Conservation (phyloP, 805 yeast species). For the Lipomyces oligophaga region DNA sequence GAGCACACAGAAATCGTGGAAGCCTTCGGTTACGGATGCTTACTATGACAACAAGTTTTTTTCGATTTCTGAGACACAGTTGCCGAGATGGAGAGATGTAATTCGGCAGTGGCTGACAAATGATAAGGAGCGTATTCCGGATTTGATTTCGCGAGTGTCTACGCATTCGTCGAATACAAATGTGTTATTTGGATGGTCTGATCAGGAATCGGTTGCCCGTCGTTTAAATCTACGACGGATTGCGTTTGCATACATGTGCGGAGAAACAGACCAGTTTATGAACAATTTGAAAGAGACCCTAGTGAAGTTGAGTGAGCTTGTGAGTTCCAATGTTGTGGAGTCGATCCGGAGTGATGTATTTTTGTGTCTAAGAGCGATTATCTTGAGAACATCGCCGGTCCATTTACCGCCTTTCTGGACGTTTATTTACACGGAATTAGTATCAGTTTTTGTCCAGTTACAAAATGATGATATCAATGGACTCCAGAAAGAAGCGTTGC, state of each 20-base stretch:
- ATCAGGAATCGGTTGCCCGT: slow-evolving; percentile 57
- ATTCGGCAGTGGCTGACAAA: slow-evolving; percentile 59
- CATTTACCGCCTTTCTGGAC: slow-evolving; percentile 72
- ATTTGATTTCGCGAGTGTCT: slow-evolving; percentile 45
- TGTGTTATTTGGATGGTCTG: slow-evolving; percentile 70
- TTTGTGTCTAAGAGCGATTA: slow-evolving; percentile 58
- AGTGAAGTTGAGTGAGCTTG: slow-evolving; percentile 44
- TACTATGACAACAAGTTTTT: slow-evolving; percentile 62
- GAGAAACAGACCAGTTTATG: slow-evolving; percentile 55
- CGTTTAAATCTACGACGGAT: slow-evolving; percentile 56
- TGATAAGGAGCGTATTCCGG: slow-evolving; percentile 59
- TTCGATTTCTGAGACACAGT: slow-evolving; percentile 34
- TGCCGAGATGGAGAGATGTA: slow-evolving; percentile 51
- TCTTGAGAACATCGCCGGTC: slow-evolving; percentile 57
- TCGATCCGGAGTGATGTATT: slow-evolving; percentile 45
- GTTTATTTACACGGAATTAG: slow-evolving; percentile 57
- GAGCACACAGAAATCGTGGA: slow-evolving; percentile 56
- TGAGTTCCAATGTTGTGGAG: slow-evolving; percentile 37
- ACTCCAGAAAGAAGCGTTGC: slow-evolving; percentile 38
- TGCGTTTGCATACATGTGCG: slow-evolving; percentile 58
- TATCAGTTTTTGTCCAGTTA: slow-evolving; percentile 45
- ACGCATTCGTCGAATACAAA: slow-evolving; percentile 51
- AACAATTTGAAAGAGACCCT: slow-evolving; percentile 49
- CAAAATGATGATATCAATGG: slow-evolving; percentile 34
- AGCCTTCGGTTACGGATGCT: slow-evolving; percentile 56